A percentile compares a stretch with the other conserved stretches of the same genome.
These are phyloP conservation scores for Xylaria intraflava DNA, from an alignment of 495 filamentous ascomycete species.

Conservation along the genomic window DNA sequence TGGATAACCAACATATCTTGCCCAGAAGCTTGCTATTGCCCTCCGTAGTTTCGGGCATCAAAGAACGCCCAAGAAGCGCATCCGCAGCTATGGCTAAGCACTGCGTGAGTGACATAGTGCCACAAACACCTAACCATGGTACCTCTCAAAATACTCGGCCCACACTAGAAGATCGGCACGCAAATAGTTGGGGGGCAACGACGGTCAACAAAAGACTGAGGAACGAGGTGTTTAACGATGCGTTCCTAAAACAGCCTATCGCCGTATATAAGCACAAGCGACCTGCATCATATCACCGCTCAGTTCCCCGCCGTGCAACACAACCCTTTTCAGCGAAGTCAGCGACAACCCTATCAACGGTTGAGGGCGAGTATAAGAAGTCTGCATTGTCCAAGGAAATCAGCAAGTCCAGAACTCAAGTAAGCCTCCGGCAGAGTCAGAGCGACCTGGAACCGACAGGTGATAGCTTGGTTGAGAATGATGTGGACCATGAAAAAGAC, in stretches of 20 bases:
- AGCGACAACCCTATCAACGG: not conserved
- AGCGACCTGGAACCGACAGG: conserved; percentile 25
- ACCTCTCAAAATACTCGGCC: conserved; percentile 26
- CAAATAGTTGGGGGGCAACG: conserved; percentile 91
- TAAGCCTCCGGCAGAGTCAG: conserved; percentile 22
- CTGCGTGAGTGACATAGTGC: conserved; percentile 7
- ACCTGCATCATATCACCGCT: conserved; percentile 52
- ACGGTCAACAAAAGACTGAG: conserved; percentile 82
- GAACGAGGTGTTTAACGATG: conserved; percentile 90
- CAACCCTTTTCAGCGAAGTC: conserved; percentile 18
- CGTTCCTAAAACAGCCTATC: conserved; percentile 79
- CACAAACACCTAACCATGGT: not conserved
- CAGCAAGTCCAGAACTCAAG: conserved; percentile 5
- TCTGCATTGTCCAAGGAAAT: conserved; percentile 1
- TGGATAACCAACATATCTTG: conserved; percentile 93
- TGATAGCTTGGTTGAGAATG: conserved; percentile 4
- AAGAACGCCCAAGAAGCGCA: conserved; percentile 30
- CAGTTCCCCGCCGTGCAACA: conserved; percentile 41
- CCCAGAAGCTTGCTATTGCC: conserved; percentile 66
- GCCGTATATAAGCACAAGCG: conserved; percentile 50
- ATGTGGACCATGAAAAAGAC: conserved; percentile 32
- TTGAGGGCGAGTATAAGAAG: conserved; percentile 3
- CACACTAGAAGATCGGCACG: conserved; percentile 41
- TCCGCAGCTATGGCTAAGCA: conserved; percentile 26
- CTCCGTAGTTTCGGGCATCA: conserved; percentile 14